Evolutionary conservation across 495 filamentous ascomycete genomes (phyloP).

Genomic region (Penicillium samsonianum): DNA sequence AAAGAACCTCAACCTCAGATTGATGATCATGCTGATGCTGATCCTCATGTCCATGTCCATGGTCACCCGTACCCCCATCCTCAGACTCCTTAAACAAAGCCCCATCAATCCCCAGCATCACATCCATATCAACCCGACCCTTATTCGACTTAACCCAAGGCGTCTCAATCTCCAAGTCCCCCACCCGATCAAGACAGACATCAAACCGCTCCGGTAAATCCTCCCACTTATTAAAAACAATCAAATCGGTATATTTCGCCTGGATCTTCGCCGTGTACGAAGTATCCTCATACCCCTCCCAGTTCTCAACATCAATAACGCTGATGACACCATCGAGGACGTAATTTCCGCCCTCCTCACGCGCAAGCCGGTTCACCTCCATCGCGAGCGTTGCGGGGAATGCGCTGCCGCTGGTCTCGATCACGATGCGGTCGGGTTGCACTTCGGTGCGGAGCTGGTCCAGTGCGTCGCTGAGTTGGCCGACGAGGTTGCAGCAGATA

Average conservation of each 20-base stretch:
- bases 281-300: slow-evolving; percentile 92
- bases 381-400: slow-evolving; percentile 91
- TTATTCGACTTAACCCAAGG: slow-evolving; percentile 78
- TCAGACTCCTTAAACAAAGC: slow-evolving; percentile 65
- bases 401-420: slow-evolving; percentile 87
- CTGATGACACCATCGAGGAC: slow-evolving; percentile 86
- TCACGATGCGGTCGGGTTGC: slow-evolving; percentile 78
- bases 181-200: slow-evolving; percentile 77
- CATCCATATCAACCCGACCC: slow-evolving; percentile 70
- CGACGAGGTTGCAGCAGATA: slow-evolving; percentile 98
- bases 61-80: slow-evolving; percentile 16
- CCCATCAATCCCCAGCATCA: slow-evolving; percentile 86
- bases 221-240: slow-evolving; percentile 98
- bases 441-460: slow-evolving; percentile 62
- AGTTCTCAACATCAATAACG: slow-evolving; percentile 97
- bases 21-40: slow-evolving; percentile 57
- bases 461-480: slow-evolving; percentile 80
- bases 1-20: slow-evolving; percentile 87
- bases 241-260: slow-evolving; percentile 86
- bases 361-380: slow-evolving; percentile 81
- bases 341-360: slow-evolving; percentile 53
- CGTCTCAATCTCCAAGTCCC: slow-evolving; percentile 79
- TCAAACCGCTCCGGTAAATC: slow-evolving; percentile 71
- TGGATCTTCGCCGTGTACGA: slow-evolving; percentile 83
- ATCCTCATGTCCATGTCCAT: slow-evolving; percentile 15